Percentiles rank a stretch among this genome's conserved stretches.
Conservation (phyloP, 2,329 filamentous ascomycete species). For the Penicillium frequentans region DNA sequence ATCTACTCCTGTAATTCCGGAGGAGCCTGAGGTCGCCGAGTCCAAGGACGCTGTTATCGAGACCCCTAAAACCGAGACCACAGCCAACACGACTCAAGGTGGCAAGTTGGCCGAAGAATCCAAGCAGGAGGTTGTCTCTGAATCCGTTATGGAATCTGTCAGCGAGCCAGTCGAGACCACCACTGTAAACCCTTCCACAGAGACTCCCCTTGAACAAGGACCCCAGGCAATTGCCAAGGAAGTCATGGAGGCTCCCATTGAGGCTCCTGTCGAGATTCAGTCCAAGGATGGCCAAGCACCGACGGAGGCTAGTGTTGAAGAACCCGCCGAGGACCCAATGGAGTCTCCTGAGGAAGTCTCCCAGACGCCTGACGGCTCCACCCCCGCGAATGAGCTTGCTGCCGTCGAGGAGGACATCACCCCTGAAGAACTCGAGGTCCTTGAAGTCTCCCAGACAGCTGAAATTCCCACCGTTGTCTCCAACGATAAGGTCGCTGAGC, state of each 20-base stretch:
- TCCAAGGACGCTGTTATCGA: constrained; percentile 2
- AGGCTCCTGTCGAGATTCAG: neutral
- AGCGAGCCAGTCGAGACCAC: neutral
- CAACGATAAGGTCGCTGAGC: constrained; percentile 37
- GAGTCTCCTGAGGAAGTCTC: constrained; percentile 12
- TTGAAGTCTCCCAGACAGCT: neutral
- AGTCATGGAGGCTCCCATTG: neutral
- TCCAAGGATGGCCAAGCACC: too few relatives aligned
- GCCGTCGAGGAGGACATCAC: constrained; percentile 6
- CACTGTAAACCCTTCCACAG: neutral
- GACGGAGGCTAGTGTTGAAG: neutral
- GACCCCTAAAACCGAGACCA: neutral
- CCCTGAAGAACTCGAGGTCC: neutral
- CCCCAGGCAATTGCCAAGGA: neutral
- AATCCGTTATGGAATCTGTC: constrained; percentile 6
- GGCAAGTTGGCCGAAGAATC: constrained; percentile 6
- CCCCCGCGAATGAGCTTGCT: neutral
- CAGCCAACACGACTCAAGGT: neutral
- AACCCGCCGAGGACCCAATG: neutral
- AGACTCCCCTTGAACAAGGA: neutral
- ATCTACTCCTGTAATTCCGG: constrained; percentile 2
- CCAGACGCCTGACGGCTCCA: constrained; percentile 4
- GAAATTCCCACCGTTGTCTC: neutral
- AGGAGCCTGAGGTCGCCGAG: constrained; percentile 7
- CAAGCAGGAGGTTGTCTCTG: neutral